Percentiles rank a stretch among this genome's conserved stretches.
Evolutionary conservation across 768 basidiomycete genomes (phyloP).

Genomic region (Kwoniella europaea): DNA sequence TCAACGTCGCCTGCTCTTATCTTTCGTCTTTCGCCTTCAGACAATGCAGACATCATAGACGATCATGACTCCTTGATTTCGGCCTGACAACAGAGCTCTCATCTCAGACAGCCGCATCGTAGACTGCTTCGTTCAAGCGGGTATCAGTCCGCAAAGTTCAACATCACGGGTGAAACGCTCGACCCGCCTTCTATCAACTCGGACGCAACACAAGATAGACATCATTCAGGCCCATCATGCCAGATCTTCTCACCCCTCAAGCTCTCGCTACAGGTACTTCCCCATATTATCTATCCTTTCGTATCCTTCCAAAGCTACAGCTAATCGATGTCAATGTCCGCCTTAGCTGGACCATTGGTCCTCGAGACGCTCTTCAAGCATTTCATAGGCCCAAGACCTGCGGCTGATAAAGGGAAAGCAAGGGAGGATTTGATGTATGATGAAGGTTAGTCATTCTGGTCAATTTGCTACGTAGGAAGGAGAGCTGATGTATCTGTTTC

Average conservation of each 20-base stretch:
- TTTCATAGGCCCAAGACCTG: constrained; percentile 68
- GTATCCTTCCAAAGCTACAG: background rate
- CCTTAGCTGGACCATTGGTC: constrained; percentile 52
- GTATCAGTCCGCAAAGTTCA: too few species aligned
- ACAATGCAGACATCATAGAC: too few species aligned
- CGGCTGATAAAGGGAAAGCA: constrained; percentile 60
- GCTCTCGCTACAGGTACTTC: constrained; percentile 40
- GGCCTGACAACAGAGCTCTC: too few species aligned
- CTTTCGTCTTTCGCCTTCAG: too few species aligned
- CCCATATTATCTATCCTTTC: background rate
- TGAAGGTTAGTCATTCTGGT: constrained; percentile 61
- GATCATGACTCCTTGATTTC: background rate
- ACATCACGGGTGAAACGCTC: constrained; percentile 1
- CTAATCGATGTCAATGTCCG: background rate
- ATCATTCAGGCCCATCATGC: constrained; percentile 26
- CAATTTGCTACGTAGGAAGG: background rate
- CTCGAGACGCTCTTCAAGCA: constrained; percentile 75
- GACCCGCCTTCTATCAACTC: constrained; percentile 1
- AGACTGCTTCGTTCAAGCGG: too few species aligned
- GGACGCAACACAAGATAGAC: background rate
- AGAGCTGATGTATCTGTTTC: constrained; percentile 34
- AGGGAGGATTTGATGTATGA: constrained; percentile 74
- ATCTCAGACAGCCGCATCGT: too few species aligned
- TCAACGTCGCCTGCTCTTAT: background rate
- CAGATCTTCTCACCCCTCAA: constrained; percentile 48